phyloP scores from a whole-genome alignment of 495 filamentous ascomycete species.

The Aspergillus sclerotiicarbonarius region DNA sequence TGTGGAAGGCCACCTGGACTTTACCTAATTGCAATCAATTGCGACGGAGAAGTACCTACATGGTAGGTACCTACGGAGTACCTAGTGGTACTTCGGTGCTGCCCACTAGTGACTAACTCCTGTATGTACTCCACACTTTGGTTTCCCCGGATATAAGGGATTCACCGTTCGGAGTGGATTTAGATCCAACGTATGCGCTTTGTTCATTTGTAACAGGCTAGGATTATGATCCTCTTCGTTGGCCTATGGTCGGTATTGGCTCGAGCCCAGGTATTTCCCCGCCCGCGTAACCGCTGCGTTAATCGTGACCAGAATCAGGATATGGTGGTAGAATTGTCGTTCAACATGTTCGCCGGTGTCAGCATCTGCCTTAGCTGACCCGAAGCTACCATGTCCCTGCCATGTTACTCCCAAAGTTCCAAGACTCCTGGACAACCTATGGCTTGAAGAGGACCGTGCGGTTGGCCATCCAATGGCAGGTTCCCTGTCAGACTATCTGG shows the following conservation, averaged over 20 bases:
- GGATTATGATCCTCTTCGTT: constrained; percentile 1
- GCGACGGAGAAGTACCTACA: too few species aligned
- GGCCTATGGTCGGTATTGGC: background rate
- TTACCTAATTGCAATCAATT: background rate
- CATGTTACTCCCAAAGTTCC: background rate
- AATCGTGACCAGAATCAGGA: background rate
- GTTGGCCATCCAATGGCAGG: background rate
- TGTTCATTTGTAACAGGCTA: background rate
- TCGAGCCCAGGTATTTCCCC: background rate
- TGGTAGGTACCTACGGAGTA: too few species aligned
- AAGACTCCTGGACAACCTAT: background rate
- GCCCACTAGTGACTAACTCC: background rate
- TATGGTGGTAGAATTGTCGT: background rate
- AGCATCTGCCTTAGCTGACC: background rate
- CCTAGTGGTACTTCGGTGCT: background rate
- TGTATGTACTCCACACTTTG: constrained; percentile 13
- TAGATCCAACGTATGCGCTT: background rate
- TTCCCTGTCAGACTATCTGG: background rate
- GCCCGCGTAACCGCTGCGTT: background rate
- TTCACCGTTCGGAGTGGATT: background rate
- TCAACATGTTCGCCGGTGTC: background rate
- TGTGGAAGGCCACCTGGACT: too few species aligned
- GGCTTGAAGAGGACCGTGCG: constrained; percentile 1
- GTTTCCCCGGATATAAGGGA: constrained; percentile 12
- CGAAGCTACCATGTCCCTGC: background rate